Evolutionary conservation across 345 rosid genomes (phyloP).

Genomic region (Durio zibethinus): DNA sequence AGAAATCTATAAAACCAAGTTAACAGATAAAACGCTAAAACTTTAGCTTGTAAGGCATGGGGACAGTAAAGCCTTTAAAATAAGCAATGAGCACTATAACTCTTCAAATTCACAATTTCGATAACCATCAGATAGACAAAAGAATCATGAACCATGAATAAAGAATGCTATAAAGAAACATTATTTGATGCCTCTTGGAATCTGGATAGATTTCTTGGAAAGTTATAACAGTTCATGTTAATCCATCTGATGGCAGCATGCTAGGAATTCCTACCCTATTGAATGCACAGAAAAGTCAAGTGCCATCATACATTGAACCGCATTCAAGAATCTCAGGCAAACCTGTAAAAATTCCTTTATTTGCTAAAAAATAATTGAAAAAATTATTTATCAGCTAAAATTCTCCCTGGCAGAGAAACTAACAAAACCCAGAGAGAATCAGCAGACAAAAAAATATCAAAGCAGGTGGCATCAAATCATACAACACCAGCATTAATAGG

Average conservation of each 20-base stretch:
- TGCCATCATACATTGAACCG: not conserved
- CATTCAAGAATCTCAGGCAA: not conserved
- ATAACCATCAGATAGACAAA: no score
- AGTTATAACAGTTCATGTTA: not conserved
- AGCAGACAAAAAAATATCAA: not conserved
- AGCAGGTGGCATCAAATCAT: not conserved
- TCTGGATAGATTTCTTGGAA: no score
- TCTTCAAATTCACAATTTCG: no score
- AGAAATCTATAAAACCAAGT: no score
- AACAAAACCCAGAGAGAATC: conserved; percentile 21
- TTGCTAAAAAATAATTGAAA: not conserved
- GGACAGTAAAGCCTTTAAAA: no score
- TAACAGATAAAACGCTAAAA: no score
- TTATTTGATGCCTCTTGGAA: no score
- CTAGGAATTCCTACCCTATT: not conserved
- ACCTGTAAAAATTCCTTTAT: not conserved
- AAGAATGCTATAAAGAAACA: no score
- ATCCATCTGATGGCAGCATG: not conserved
- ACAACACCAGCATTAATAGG: conserved; percentile 6
- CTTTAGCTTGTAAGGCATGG: no score
- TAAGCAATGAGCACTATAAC: no score
- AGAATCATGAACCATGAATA: no score
- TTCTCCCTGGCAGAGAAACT: conserved; percentile 18
- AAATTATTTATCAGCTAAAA: not conserved
- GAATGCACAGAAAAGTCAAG: not conserved